phyloP scores from a whole-genome alignment of 345 rosid genomes.

The Citrus medica region DNA sequence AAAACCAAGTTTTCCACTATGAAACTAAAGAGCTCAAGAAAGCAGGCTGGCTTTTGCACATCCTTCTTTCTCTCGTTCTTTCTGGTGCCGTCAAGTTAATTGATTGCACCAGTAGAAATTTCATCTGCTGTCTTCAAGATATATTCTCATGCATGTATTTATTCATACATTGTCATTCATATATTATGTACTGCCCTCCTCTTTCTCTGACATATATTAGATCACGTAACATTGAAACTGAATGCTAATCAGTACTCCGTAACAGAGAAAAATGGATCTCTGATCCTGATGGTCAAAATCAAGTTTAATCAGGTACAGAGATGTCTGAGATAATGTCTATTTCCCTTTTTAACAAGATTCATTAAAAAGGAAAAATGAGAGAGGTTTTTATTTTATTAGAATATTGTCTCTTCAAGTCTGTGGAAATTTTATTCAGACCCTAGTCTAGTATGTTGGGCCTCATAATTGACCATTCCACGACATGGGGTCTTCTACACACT shows the following conservation, averaged over 20 bases:
- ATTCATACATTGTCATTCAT: background rate
- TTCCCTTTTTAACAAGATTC: background rate
- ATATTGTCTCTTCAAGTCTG: background rate
- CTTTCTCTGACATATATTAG: background rate
- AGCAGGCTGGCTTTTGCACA: background rate
- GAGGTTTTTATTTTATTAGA: background rate
- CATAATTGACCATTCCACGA: background rate
- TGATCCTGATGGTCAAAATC: background rate
- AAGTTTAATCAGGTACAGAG: background rate
- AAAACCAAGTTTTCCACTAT: background rate
- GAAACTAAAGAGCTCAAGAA: background rate
- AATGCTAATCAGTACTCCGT: background rate
- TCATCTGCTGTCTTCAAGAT: background rate
- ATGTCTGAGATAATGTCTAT: background rate
- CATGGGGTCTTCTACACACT: background rate
- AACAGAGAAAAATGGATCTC: background rate
- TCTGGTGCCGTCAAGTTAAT: too few species aligned
- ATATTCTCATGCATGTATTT: background rate
- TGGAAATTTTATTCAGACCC: background rate
- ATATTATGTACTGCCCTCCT: background rate
- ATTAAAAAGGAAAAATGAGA: background rate
- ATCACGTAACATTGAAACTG: background rate
- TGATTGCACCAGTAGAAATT: too few species aligned
- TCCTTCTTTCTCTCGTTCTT: too few species aligned
- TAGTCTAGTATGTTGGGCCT: background rate